A percentile compares a stretch with the other conserved stretches of the same genome.
Conservation (phyloP, 164 flowering plant species). For the Euptelea pleiosperma region DNA sequence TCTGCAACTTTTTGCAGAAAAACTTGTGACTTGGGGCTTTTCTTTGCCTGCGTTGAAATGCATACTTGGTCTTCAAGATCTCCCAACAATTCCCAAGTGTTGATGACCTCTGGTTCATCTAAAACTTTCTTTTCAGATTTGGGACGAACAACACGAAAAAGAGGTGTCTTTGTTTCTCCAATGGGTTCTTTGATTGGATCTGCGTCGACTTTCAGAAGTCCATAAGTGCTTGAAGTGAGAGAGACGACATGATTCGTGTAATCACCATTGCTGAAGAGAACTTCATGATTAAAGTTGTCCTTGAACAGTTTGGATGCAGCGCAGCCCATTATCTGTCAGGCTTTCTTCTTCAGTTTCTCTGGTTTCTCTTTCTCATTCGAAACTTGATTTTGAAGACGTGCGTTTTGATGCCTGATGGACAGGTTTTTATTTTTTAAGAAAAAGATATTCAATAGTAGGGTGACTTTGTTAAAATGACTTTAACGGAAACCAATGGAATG, state of each 20-base stretch:
- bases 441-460: no score
- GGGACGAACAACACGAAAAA: slow-evolving; percentile 20
- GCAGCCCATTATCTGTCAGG: slow-evolving; percentile 65
- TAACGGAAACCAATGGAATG: no score
- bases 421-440: no score
- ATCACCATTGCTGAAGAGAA: slow-evolving; percentile 30
- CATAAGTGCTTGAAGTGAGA: slow-evolving; percentile 86
- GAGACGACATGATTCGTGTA: slow-evolving; percentile 68
- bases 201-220: slow-evolving; percentile 61
- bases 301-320: slow-evolving; percentile 65
- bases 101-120: slow-evolving; percentile 69
- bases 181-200: slow-evolving; percentile 18
- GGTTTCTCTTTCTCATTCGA: background rate
- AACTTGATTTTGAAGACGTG: background rate
- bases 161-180: slow-evolving; percentile 29
- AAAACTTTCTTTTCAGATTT: slow-evolving; percentile 1
- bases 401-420: no score
- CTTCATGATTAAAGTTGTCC: slow-evolving; percentile 41
- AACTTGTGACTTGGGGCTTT: slow-evolving; percentile 41
- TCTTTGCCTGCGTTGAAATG: slow-evolving; percentile 29
- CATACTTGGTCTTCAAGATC: slow-evolving; percentile 66
- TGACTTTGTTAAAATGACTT: no score
- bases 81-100: slow-evolving; percentile 86
- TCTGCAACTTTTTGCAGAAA: slow-evolving; percentile 34
- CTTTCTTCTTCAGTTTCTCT: slow-evolving; percentile 1